A percentile compares a stretch with the other conserved stretches of the same genome.
Conservation (phyloP, 2,329 filamentous ascomycete species). For the Fusarium tuaranense region DNA sequence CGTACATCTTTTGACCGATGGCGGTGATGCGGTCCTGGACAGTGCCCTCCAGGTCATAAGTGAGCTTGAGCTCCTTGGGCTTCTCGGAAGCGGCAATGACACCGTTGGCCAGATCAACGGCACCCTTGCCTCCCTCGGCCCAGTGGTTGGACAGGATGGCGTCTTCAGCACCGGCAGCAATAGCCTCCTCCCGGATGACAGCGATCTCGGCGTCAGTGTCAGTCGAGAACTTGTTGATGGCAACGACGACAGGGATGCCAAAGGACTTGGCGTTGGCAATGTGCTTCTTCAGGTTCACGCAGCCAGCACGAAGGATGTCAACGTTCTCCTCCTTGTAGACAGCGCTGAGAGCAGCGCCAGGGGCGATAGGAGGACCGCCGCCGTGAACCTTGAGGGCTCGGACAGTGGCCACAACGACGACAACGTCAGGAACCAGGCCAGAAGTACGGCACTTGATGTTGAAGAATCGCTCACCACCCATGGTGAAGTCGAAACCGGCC, state of each 20-base stretch:
- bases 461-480: slow-evolving; percentile 99
- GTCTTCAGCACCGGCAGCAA: slow-evolving; percentile 92
- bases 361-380: slow-evolving; percentile 91
- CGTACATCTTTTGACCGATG: slow-evolving; percentile 95
- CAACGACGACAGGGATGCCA: slow-evolving; percentile 93
- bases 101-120: slow-evolving; percentile 87
- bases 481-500: slow-evolving; percentile 98
- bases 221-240: slow-evolving; percentile 95
- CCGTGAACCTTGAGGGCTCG: slow-evolving; percentile 97
- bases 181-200: slow-evolving; percentile 89
- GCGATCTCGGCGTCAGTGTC: slow-evolving; percentile 94
- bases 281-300: slow-evolving; percentile 95
- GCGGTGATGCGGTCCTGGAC: slow-evolving; percentile 91
- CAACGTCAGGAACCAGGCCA: slow-evolving; percentile 90
- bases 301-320: slow-evolving; percentile 88
- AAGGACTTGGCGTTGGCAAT: slow-evolving; percentile 90
- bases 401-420: slow-evolving; percentile 95
- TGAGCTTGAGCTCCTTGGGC: slow-evolving; percentile 87
- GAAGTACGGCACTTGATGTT: slow-evolving; percentile 99
- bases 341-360: slow-evolving; percentile 85
- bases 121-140: slow-evolving; percentile 93
- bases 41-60: slow-evolving; percentile 83
- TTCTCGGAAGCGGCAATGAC: slow-evolving; percentile 87
- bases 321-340: slow-evolving; percentile 96
- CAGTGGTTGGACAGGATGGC: slow-evolving; percentile 96